Evolutionary conservation across 129 eudicot species (phyloP).

Genomic region (Erigeron canadensis): DNA sequence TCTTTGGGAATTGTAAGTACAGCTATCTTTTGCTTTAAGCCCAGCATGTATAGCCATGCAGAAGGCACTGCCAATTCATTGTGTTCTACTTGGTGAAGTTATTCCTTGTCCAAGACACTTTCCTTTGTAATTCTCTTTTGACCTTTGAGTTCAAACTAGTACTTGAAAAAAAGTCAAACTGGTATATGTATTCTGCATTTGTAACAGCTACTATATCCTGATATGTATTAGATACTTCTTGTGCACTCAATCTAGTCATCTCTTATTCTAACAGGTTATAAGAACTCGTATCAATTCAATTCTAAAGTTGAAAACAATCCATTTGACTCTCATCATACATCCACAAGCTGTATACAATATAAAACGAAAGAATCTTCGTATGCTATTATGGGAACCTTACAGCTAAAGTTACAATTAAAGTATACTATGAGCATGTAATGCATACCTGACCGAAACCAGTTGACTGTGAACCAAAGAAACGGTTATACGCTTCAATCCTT

Average conservation of each 20-base stretch:
- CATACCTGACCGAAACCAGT: slow-evolving; percentile 73
- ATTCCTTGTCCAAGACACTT: background rate
- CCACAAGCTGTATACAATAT: background rate
- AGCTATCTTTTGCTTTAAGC: background rate
- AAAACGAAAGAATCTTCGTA: background rate
- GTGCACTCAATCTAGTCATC: background rate
- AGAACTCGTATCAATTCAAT: background rate
- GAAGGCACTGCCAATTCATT: background rate
- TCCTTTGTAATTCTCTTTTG: background rate
- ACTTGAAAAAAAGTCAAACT: background rate
- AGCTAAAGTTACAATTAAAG: background rate
- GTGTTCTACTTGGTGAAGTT: background rate
- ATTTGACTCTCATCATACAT: background rate
- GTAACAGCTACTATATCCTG: background rate
- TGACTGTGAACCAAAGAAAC: slow-evolving; percentile 63
- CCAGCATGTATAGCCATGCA: background rate
- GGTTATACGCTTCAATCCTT: slow-evolving; percentile 72
- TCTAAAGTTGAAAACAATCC: background rate
- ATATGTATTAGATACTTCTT: background rate
- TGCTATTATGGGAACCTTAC: background rate
- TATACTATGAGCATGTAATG: background rate
- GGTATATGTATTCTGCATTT: background rate
- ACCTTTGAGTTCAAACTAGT: background rate
- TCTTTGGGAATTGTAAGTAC: too few species aligned
- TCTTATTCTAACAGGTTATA: background rate